A percentile compares a stretch with the other conserved stretches of the same genome.
phyloP scores from a whole-genome alignment of 2,329 filamentous ascomycete genomes.

The Cryphonectria naterciae region DNA sequence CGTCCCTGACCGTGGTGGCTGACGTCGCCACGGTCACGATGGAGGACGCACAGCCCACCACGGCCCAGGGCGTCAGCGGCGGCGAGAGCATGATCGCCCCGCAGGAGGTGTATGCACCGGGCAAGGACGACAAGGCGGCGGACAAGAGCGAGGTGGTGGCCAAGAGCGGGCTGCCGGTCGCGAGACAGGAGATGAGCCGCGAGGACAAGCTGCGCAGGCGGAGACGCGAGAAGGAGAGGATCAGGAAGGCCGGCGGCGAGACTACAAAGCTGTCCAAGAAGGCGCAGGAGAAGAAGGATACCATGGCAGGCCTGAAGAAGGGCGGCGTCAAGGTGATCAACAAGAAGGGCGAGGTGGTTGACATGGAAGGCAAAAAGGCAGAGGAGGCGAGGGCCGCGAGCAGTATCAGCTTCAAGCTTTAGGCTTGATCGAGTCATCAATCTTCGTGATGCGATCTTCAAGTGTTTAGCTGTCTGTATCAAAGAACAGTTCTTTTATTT shows the following conservation, averaged over 20 bases:
- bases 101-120: conserved; percentile 90
- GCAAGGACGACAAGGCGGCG: conserved; percentile 60
- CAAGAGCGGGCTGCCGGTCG: conserved; percentile 77
- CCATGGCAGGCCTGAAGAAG: conserved; percentile 54
- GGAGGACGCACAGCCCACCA: conserved; percentile 92
- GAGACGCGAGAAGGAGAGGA: conserved; percentile 83
- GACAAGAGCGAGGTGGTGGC: conserved; percentile 73
- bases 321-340: conserved; percentile 92
- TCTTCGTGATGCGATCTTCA: neutral
- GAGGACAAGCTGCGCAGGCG: conserved; percentile 81
- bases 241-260: conserved; percentile 65
- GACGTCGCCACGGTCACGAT: conserved; percentile 91
- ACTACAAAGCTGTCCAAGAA: conserved; percentile 62
- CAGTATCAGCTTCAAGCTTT: conserved; percentile 67
- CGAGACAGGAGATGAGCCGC: conserved; percentile 82
- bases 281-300: conserved; percentile 56
- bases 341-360: conserved; percentile 81
- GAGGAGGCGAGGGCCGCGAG: conserved; percentile 54
- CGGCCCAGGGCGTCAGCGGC: conserved; percentile 72
- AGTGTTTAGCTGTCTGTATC: too few relatives aligned
- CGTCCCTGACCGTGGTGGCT: conserved; percentile 82
- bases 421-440: conserved; percentile 28
- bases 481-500: too few relatives aligned
- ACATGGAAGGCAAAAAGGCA: conserved; percentile 81
- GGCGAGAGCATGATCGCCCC: conserved; percentile 80